Percentiles rank a stretch among this genome's conserved stretches.
Conservation (phyloP, 768 basidiomycete species). For the Lepiota brunneoincarnata region DNA sequence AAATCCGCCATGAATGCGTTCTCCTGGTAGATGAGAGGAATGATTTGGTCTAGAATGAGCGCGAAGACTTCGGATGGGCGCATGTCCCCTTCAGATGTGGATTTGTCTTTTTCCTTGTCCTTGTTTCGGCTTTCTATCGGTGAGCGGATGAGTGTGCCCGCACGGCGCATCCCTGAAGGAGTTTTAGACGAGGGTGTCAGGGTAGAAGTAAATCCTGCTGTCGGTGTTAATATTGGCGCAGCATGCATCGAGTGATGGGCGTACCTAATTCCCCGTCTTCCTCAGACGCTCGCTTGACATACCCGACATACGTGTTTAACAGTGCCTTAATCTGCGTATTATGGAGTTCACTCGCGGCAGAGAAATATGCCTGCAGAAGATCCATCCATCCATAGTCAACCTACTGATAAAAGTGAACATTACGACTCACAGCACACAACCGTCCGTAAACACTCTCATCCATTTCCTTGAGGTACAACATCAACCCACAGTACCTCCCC, state of each 20-base stretch:
- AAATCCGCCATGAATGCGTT: conserved; percentile 90
- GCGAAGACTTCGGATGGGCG: conserved; percentile 59
- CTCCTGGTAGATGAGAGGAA: conserved; percentile 75
- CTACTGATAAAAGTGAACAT: conserved; percentile 1
- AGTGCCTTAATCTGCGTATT: conserved; percentile 75
- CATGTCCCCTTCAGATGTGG: conserved; percentile 24
- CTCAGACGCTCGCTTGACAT: conserved; percentile 64
- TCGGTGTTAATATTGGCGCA: background rate
- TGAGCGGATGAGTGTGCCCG: conserved; percentile 81
- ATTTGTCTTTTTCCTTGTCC: conserved; percentile 56
- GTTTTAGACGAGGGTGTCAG: conserved; percentile 44
- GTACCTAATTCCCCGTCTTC: conserved; percentile 76
- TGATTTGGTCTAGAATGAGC: conserved; percentile 72
- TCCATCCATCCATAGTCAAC: conserved; percentile 4
- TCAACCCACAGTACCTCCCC: conserved; percentile 83
- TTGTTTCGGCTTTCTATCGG: conserved; percentile 62
- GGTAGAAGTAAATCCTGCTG: conserved; percentile 44
- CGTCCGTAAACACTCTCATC: conserved; percentile 86
- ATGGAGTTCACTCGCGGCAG: conserved; percentile 80
- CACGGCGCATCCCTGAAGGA: conserved; percentile 67
- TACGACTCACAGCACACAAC: conserved; percentile 75
- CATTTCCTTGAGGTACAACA: conserved; percentile 96
- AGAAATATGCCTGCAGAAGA: conserved; percentile 80
- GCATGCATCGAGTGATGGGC: conserved; percentile 10
- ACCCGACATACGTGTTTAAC: conserved; percentile 51